phyloP scores from a whole-genome alignment of 2,329 filamentous ascomycete genomes.

The Alternaria ventricosa region DNA sequence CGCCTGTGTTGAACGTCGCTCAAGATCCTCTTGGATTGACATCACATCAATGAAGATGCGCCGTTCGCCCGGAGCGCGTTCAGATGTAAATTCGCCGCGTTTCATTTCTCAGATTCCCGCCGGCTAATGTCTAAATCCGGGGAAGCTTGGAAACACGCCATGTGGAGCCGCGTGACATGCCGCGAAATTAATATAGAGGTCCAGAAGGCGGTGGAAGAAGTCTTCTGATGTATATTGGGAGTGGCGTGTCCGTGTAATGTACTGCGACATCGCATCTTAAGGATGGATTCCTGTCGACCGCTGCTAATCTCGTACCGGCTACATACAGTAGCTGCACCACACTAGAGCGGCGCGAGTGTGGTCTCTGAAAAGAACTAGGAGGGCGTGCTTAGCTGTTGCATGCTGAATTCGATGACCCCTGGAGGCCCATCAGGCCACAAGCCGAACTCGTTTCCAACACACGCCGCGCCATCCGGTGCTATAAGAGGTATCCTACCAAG shows the following conservation, averaged over 20 bases:
- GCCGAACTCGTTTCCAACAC: not conserved
- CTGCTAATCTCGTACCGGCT: not conserved
- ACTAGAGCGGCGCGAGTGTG: not conserved
- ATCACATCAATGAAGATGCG: not conserved
- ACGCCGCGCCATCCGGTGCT: not conserved
- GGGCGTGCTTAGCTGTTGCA: not conserved
- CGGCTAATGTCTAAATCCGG: constrained; percentile 28
- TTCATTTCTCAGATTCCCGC: constrained; percentile 19
- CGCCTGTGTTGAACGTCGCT: not conserved
- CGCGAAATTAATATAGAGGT: not conserved
- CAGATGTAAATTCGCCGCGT: not conserved
- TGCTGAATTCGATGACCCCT: not conserved
- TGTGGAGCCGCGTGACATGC: constrained; percentile 5
- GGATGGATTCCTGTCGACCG: not conserved
- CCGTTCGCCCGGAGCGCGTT: constrained; percentile 26
- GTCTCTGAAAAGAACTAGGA: not conserved
- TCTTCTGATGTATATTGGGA: not conserved
- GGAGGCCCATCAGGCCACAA: not conserved
- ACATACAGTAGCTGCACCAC: not conserved
- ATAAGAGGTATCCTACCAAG: not conserved
- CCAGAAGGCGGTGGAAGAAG: not conserved
- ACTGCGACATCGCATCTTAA: not conserved
- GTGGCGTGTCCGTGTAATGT: not conserved
- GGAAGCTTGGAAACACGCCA: constrained; percentile 11
- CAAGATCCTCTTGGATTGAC: not conserved